Conservation (phyloP, 2,329 filamentous ascomycete species). For the Hymenoscyphus occultus region DNA sequence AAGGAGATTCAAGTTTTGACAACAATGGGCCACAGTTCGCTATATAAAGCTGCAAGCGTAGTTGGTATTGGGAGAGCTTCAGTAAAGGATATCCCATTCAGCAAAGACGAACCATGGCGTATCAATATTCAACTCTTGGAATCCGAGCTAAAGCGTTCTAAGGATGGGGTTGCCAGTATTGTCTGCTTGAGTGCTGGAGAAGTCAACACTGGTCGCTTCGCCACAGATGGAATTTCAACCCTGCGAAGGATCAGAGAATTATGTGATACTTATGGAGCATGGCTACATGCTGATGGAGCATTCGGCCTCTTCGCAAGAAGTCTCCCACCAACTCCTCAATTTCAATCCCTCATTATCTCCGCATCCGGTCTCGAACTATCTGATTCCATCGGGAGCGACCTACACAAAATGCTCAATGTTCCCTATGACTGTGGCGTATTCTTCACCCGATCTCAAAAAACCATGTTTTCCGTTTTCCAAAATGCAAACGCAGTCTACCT, state of each 20-base stretch:
- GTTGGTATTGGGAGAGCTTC: slow-evolving; percentile 71
- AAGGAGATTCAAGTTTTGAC: slow-evolving; percentile 73
- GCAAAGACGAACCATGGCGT: slow-evolving; percentile 58
- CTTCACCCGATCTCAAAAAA: slow-evolving; percentile 62
- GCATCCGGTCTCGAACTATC: slow-evolving; percentile 71
- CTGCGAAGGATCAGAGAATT: slow-evolving; percentile 60
- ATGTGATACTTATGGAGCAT: slow-evolving; percentile 71
- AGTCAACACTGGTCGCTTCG: slow-evolving; percentile 85
- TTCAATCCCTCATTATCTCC: slow-evolving; percentile 48
- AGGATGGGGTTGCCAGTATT: slow-evolving; percentile 61
- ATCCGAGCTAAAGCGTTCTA: slow-evolving; percentile 48
- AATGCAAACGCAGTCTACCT: slow-evolving; percentile 89
- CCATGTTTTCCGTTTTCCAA: slow-evolving; percentile 64
- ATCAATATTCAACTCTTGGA: slow-evolving; percentile 68
- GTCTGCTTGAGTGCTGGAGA: slow-evolving; percentile 82
- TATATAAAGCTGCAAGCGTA: slow-evolving; percentile 78
- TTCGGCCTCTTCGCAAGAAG: slow-evolving; percentile 80
- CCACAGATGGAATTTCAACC: slow-evolving; percentile 47
- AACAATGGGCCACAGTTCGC: slow-evolving; percentile 77
- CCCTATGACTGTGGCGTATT: slow-evolving; percentile 94
- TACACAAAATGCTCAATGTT: slow-evolving; percentile 90
- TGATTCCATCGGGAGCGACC: slow-evolving; percentile 83
- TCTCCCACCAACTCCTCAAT: slow-evolving; percentile 56
- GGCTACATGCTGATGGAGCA: slow-evolving; percentile 89
- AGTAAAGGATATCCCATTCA: slow-evolving; percentile 58